Evolutionary conservation across 2,329 filamentous ascomycete genomes (phyloP).

Genomic region (Botrytis pseudocinerea): DNA sequence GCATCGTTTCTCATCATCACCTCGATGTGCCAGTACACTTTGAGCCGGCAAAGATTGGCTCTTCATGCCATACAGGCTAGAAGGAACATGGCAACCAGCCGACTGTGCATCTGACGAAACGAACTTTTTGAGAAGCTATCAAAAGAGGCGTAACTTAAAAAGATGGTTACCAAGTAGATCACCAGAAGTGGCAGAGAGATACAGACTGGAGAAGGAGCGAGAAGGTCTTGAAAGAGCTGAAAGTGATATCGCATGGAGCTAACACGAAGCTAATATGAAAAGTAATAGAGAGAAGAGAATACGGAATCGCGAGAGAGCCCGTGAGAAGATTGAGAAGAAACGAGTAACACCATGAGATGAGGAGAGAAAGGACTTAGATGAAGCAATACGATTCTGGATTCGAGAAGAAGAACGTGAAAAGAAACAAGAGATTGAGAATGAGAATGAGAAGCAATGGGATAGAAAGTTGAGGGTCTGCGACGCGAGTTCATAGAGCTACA

Average conservation of each 20-base stretch:
- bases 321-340: neutral
- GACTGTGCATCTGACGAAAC: neutral
- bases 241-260: accelerated
- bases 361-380: neutral
- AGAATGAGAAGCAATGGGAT: neutral
- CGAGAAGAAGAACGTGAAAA: neutral
- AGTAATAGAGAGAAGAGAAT: neutral
- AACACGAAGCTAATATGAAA: neutral
- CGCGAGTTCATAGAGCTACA: neutral
- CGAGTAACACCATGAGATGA: neutral
- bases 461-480: neutral
- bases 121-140: neutral
- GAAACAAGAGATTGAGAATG: neutral
- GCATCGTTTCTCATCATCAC: neutral
- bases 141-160: neutral
- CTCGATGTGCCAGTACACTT: neutral
- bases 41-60: neutral
- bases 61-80: neutral
- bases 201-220: neutral
- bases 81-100: neutral
- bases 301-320: neutral
- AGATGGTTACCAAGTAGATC: neutral
- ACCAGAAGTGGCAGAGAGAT: neutral
- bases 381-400: neutral
- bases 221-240: neutral